Conservation (phyloP, 2,329 filamentous ascomycete genomes). For the Clarireedia homoeocarpa region DNA sequence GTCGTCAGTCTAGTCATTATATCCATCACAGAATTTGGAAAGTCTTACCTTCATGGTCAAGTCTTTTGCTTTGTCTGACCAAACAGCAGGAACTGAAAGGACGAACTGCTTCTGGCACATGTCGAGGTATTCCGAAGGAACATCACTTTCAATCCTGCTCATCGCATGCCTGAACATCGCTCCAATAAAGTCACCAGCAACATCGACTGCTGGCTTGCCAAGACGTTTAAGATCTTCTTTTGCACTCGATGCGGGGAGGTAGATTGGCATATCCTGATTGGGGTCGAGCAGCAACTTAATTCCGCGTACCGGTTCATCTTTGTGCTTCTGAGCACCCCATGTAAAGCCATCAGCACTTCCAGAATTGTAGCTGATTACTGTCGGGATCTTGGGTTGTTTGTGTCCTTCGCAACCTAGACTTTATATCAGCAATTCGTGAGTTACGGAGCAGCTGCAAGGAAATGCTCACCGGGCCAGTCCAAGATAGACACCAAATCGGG, state of each 20-base stretch:
- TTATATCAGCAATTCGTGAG: background rate
- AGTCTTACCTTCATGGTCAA: conserved; percentile 36
- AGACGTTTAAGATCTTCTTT: conserved; percentile 31
- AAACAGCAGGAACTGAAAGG: conserved; percentile 51
- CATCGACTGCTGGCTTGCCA: conserved; percentile 41
- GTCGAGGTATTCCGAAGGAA: conserved; percentile 36
- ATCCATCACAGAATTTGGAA: background rate
- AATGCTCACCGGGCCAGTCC: conserved; percentile 17
- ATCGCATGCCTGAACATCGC: conserved; percentile 38
- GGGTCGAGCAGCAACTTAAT: conserved; percentile 26
- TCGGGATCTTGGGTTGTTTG: conserved; percentile 13
- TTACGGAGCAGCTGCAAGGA: background rate
- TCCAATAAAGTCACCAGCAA: conserved; percentile 31
- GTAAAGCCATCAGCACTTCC: background rate
- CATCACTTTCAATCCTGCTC: conserved; percentile 34
- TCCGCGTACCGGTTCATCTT: conserved; percentile 7
- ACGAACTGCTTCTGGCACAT: conserved; percentile 44
- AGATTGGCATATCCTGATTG: conserved; percentile 14
- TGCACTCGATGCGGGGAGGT: conserved; percentile 9
- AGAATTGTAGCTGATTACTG: conserved; percentile 11
- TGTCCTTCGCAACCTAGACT: background rate
- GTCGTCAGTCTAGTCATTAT: background rate
- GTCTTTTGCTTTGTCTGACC: conserved; percentile 47
- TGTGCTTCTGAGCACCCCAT: conserved; percentile 12
- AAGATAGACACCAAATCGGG: conserved; percentile 3